phyloP scores from a whole-genome alignment of 2,329 filamentous ascomycete genomes.

The Colletotrichum liaoningense region DNA sequence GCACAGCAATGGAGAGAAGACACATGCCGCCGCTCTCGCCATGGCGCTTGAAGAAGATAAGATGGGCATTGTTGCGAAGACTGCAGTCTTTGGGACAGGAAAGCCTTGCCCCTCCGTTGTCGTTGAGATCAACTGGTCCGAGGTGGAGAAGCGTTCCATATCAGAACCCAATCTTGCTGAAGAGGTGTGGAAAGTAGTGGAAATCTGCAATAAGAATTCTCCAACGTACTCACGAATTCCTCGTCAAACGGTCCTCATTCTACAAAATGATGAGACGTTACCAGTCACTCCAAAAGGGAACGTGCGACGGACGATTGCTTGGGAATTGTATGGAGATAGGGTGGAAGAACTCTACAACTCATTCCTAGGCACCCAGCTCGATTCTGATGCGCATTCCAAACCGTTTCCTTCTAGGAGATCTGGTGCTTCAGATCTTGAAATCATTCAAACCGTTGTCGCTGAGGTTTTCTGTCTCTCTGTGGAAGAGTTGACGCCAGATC shows the following conservation, averaged over 20 bases:
- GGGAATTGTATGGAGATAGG: not conserved
- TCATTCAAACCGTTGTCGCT: not conserved
- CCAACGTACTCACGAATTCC: slow-evolving; percentile 14
- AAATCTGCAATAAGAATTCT: not conserved
- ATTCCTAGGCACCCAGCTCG: not conserved
- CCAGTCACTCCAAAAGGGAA: slow-evolving; percentile 28
- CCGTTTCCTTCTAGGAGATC: no score
- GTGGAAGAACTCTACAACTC: slow-evolving; percentile 10
- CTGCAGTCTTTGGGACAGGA: slow-evolving; percentile 14
- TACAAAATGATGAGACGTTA: not conserved
- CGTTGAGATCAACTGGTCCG: slow-evolving; percentile 12
- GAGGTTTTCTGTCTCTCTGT: not conserved
- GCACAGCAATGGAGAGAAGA: slow-evolving; percentile 24
- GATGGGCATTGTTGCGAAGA: not conserved
- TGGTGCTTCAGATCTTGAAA: not conserved
- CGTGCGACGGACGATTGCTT: slow-evolving; percentile 14
- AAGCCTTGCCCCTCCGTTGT: slow-evolving; percentile 18
- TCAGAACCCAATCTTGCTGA: not conserved
- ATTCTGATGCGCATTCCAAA: no score
- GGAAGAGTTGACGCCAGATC: not conserved
- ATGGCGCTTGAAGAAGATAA: slow-evolving; percentile 18
- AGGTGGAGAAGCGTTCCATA: not conserved
- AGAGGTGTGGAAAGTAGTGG: slow-evolving; percentile 20
- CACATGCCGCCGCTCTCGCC: slow-evolving; percentile 10
- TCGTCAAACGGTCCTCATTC: not conserved